A percentile compares a stretch with the other conserved stretches of the same genome.
phyloP scores from a whole-genome alignment of 768 basidiomycete genomes.

The Suillus americanus region DNA sequence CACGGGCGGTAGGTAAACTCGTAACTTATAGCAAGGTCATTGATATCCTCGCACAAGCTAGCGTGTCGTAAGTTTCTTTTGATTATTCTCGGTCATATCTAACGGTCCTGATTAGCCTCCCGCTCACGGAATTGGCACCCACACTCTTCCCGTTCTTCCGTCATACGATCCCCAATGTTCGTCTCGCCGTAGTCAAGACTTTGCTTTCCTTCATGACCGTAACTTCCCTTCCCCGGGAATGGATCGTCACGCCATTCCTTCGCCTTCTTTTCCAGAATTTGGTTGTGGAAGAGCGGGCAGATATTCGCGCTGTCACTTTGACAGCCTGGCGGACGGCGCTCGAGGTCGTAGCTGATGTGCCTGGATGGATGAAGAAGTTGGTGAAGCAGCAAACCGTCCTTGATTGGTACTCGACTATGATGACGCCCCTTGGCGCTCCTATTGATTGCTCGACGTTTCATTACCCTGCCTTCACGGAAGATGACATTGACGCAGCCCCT shows the following conservation, averaged over 20 bases:
- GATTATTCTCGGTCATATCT: constrained; percentile 6
- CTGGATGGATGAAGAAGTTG: constrained; percentile 51
- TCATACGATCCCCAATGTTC: constrained; percentile 92
- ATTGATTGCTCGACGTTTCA: constrained; percentile 73
- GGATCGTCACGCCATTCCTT: constrained; percentile 78
- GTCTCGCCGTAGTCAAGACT: constrained; percentile 89
- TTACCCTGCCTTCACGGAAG: constrained; percentile 50
- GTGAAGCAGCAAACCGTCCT: constrained; percentile 61
- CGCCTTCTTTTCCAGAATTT: constrained; percentile 92
- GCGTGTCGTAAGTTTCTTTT: constrained; percentile 61
- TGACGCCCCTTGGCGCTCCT: constrained; percentile 85
- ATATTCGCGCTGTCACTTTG: constrained; percentile 76
- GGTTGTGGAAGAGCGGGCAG: constrained; percentile 83
- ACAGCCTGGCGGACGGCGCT: constrained; percentile 75
- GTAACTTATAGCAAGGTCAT: constrained; percentile 81
- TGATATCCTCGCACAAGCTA: constrained; percentile 63
- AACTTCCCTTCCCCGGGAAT: constrained; percentile 68
- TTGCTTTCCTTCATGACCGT: constrained; percentile 85
- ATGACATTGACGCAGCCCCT: constrained; percentile 41
- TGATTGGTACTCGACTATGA: constrained; percentile 85
- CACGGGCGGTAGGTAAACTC: constrained; percentile 60
- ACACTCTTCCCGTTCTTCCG: constrained; percentile 96
- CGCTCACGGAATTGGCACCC: constrained; percentile 79
- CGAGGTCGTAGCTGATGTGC: constrained; percentile 44
- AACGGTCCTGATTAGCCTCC: constrained; percentile 47